Evolutionary conservation across 2,329 filamentous ascomycete genomes (phyloP).

Genomic region (Fusarium humuli): DNA sequence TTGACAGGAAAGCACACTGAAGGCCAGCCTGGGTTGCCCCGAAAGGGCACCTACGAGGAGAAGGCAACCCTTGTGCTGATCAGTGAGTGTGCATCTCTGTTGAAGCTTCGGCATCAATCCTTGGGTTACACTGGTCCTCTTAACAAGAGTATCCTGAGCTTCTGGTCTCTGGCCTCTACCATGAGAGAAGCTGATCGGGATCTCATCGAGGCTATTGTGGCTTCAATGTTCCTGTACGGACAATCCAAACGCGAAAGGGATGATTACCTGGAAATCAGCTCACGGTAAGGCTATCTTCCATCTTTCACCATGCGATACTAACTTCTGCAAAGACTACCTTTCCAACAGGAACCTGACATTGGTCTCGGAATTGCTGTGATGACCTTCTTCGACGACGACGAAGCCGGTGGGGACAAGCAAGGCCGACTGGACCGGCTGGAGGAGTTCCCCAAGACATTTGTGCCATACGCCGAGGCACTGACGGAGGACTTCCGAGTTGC

Average conservation of each 20-base stretch:
- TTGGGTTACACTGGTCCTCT: slow-evolving; percentile 96
- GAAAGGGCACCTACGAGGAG: slow-evolving; percentile 74
- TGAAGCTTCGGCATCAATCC: slow-evolving; percentile 82
- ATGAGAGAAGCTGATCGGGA: slow-evolving; percentile 85
- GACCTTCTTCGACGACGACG: slow-evolving; percentile 80
- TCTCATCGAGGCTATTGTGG: slow-evolving; percentile 83
- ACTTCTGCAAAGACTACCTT: slow-evolving; percentile 66
- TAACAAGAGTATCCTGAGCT: slow-evolving; percentile 88
- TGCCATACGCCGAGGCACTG: slow-evolving; percentile 70
- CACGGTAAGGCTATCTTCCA: slow-evolving; percentile 66
- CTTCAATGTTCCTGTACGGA: slow-evolving; percentile 82
- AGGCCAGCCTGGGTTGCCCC: slow-evolving; percentile 66
- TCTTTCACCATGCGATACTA: slow-evolving; percentile 2
- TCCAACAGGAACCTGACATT: slow-evolving; percentile 76
- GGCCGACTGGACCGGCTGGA: slow-evolving; percentile 58
- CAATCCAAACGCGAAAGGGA: slow-evolving; percentile 78
- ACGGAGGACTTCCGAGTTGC: slow-evolving; percentile 69
- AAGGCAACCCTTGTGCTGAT: slow-evolving; percentile 83
- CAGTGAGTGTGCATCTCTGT: slow-evolving; percentile 85
- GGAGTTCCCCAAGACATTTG: slow-evolving; percentile 64
- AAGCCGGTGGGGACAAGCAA: slow-evolving; percentile 65
- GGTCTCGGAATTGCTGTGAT: slow-evolving; percentile 83
- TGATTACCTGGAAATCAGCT: slow-evolving; percentile 75
- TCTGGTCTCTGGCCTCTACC: slow-evolving; percentile 83
- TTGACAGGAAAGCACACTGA: slow-evolving; percentile 76